Conservation (phyloP, 148 eudicot genomes). For the Fallopia convolvulus region DNA sequence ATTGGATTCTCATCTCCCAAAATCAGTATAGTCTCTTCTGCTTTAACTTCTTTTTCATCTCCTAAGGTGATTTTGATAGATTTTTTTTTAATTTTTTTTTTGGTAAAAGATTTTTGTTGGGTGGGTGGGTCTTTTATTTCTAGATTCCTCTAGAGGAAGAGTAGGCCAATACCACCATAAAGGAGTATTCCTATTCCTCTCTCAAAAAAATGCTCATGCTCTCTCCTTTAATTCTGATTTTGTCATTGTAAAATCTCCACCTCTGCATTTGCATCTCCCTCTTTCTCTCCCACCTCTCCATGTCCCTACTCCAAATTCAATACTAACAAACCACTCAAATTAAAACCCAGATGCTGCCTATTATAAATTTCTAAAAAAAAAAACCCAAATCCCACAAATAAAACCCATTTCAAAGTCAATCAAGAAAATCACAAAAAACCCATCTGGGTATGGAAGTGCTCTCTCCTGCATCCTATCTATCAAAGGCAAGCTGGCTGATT, state of each 20-base stretch:
- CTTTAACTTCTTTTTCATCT: not conserved
- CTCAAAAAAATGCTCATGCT: not conserved
- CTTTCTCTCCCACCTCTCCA: not conserved
- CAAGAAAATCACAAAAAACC: not conserved
- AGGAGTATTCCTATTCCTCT: constrained; percentile 10
- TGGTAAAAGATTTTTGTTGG: not conserved
- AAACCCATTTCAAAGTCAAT: not conserved
- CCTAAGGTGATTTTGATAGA: not conserved
- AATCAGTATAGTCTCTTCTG: not conserved
- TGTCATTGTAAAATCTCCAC: not conserved
- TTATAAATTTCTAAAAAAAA: not conserved
- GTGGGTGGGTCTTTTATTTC: constrained; percentile 1
- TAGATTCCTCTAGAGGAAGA: constrained; percentile 6
- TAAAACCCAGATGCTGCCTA: not conserved
- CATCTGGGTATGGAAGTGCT: constrained; percentile 49
- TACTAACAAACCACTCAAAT: not conserved
- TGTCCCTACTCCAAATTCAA: not conserved
- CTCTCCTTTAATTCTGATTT: not conserved
- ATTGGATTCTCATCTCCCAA: not conserved
- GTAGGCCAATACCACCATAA: constrained; percentile 6
- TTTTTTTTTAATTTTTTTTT: not conserved
- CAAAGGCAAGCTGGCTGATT: constrained; percentile 44
- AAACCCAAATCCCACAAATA: not conserved
- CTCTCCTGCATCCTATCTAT: constrained; percentile 27
- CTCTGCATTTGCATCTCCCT: not conserved